Base-by-base conservation (phyloP, 441 rosid species). In the Dalechampia spathulata region DNA sequence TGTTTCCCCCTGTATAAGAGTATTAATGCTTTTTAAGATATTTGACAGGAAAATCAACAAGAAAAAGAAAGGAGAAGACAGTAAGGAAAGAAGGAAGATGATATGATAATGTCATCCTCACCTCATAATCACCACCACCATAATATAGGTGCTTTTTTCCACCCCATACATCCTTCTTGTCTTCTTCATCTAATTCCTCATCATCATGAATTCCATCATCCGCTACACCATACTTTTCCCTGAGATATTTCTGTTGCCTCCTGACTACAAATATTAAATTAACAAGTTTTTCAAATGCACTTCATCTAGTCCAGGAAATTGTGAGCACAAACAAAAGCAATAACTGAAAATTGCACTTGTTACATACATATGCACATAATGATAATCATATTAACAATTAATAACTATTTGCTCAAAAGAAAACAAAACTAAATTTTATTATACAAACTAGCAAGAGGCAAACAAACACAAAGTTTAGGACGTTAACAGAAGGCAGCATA, bases 191-290 rank as follows among this genome's bases (percentile, higher is more conserved):
- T 14, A 72, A 68, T 12, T 75, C 85, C 6, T 73, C 76, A 7
- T 80, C 90, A 49, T 78, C 82, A 41, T 73, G 71, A 87, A 83
- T 71, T 67, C 83, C 95, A 36, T 85, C 89, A 38, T 80, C 95
- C 62, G 64, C 75, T 57, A 70, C 84, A 39, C 97, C 95, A 79
- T 67, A 74, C 75, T 78, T 87, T 44, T 76, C 72, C 56, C 52
- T 68, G 22, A 83, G 63, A 73, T 63, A 77, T 55, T 85, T 89
- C 45, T 75, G 78, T 60, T 85, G 95, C 80, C 76, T 81, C 32
- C 49, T 68, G 75, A 93, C 99, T 93, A 67, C 68, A 73, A 50
- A 64, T 30, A 28, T 53, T 7, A 10, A n/a, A 14, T 15, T 25
- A 49, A 16, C 3, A 55, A 54, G 40, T 32, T 28, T 7, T 28